Conservation (phyloP, 768 basidiomycete species). For the Mycena haematopus region DNA sequence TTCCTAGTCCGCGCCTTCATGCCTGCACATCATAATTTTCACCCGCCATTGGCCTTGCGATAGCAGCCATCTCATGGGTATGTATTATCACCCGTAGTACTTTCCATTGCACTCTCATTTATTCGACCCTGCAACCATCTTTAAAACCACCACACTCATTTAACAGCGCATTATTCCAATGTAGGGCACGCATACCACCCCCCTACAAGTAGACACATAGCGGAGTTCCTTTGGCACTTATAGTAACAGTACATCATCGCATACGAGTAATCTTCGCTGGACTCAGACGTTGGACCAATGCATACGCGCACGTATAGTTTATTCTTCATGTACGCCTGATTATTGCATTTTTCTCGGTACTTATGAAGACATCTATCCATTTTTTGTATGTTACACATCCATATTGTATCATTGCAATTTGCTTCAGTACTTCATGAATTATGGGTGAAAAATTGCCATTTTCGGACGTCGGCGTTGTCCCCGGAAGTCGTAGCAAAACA, state of each 20-base stretch:
- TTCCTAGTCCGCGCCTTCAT: slow-evolving; percentile 14
- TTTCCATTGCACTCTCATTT: slow-evolving; percentile 14
- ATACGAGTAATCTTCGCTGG: slow-evolving; percentile 21
- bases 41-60: slow-evolving; percentile 3
- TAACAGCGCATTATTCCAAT: slow-evolving; percentile 21
- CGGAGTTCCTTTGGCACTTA: slow-evolving; percentile 15
- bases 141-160: slow-evolving; percentile 11
- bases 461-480: slow-evolving; percentile 13
- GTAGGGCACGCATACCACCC: slow-evolving; percentile 5
- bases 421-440: no score
- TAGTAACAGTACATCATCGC: slow-evolving; percentile 21
- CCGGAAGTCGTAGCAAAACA: slow-evolving; percentile 9
- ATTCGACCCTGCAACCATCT: slow-evolving; percentile 5
- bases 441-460: slow-evolving; percentile 5
- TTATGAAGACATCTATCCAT: slow-evolving; percentile 4
- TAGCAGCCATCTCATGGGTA: slow-evolving; percentile 15
- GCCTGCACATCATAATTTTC: neutral
- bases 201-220: slow-evolving; percentile 13
- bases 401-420: no score
- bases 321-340: slow-evolving; percentile 8
- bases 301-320: slow-evolving; percentile 7
- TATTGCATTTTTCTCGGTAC: slow-evolving; percentile 17
- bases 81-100: slow-evolving; percentile 1
- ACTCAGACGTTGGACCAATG: slow-evolving; percentile 20
- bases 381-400: neutral